phyloP scores from a whole-genome alignment of 2,329 filamentous ascomycete species.

The Pestalotiopsis sp. region DNA sequence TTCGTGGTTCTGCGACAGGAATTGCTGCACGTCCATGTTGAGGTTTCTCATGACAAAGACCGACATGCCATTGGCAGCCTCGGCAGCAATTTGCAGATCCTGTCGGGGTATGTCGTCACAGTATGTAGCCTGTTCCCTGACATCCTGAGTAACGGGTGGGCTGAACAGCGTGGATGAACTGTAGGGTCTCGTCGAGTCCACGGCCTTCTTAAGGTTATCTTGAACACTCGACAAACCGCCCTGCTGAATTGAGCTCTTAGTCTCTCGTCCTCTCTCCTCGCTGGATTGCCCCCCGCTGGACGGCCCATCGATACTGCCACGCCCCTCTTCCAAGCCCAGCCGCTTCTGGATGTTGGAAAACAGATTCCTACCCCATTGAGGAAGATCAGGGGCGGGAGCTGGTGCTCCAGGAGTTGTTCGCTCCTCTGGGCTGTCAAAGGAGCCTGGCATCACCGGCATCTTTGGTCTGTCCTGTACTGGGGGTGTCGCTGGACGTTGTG shows the following conservation, averaged over 20 bases:
- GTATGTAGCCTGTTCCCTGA: slow-evolving; percentile 84
- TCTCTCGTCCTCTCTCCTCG: neutral
- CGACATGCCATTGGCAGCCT: slow-evolving; percentile 72
- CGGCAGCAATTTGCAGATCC: slow-evolving; percentile 72
- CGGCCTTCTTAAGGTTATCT: slow-evolving; percentile 72
- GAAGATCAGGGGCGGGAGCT: slow-evolving; percentile 1
- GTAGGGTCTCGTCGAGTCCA: slow-evolving; percentile 77
- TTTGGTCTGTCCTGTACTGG: slow-evolving; percentile 45
- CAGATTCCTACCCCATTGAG: slow-evolving; percentile 45
- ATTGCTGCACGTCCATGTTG: slow-evolving; percentile 49
- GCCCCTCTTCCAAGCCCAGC: slow-evolving; percentile 66
- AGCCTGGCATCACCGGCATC: slow-evolving; percentile 69
- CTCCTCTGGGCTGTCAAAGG: slow-evolving; percentile 51
- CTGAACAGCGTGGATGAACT: slow-evolving; percentile 75
- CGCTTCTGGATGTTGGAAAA: slow-evolving; percentile 71
- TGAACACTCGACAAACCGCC: slow-evolving; percentile 7
- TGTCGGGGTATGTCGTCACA: slow-evolving; percentile 79
- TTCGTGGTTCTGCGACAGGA: slow-evolving; percentile 63
- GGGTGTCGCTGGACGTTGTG: slow-evolving; percentile 40
- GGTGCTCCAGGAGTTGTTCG: slow-evolving; percentile 21
- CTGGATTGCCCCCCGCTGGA: neutral
- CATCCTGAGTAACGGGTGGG: slow-evolving; percentile 69
- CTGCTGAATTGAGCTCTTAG: slow-evolving; percentile 59
- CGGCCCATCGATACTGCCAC: slow-evolving; percentile 20
- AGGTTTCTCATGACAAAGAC: slow-evolving; percentile 69